A percentile compares a stretch with the other conserved stretches of the same genome.
Evolutionary conservation across 176 grass and related monocot genomes (phyloP).

Genomic region (Carex parvula): DNA sequence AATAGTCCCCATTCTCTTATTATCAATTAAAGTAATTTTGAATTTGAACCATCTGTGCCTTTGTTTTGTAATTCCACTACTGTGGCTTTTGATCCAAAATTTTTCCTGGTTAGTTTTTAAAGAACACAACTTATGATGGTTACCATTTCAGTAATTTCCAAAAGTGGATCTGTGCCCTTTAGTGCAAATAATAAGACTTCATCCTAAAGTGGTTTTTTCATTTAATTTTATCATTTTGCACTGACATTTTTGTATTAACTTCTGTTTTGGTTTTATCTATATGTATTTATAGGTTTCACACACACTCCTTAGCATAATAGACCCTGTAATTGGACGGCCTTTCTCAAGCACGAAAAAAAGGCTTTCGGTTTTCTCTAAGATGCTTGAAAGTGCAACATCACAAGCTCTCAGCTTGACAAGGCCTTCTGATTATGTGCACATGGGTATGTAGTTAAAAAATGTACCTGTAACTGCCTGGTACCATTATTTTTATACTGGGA

Average conservation of each 20-base stretch:
- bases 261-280: slow-evolving; percentile 14
- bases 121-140: neutral
- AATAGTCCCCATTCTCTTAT: neutral
- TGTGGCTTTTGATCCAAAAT: neutral
- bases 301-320: slow-evolving; percentile 78
- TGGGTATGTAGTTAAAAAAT: neutral
- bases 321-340: slow-evolving; percentile 50
- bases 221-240: slow-evolving; percentile 11
- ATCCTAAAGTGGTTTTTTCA: neutral
- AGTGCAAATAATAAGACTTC: neutral
- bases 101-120: neutral
- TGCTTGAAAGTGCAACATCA: slow-evolving; percentile 82
- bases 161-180: neutral
- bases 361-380: slow-evolving; percentile 72
- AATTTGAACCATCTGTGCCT: neutral
- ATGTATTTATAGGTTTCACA: slow-evolving; percentile 61
- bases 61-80: neutral
- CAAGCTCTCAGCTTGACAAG: slow-evolving; percentile 51
- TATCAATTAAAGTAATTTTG: neutral
- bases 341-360: slow-evolving; percentile 63
- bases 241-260: slow-evolving; percentile 10
- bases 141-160: neutral
- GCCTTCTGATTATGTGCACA: neutral
- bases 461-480: neutral
- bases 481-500: neutral